Base-by-base conservation (phyloP, 169 alveolate species). In the Eimeria acervulina region DNA sequence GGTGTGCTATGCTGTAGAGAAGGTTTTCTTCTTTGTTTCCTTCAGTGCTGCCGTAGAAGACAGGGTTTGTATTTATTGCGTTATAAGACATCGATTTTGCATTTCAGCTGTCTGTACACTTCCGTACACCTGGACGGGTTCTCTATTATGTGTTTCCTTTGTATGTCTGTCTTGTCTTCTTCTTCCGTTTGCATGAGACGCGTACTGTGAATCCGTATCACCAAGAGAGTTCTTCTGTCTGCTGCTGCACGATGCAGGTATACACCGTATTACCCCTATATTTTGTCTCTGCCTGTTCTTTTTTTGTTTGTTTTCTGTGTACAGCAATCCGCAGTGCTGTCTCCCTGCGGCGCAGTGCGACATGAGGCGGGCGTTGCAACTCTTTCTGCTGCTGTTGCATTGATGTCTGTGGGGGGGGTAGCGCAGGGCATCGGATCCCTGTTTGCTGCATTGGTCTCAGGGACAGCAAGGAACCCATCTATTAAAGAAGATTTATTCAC, bases 371-470 rank as follows among this genome's bases (percentile, higher is more conserved):
- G 96, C 1, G 96, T 95, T 0, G 97, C 97, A 3, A 74, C 90
- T 15, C 96, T 96, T 2, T 91, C 96, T 68, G 97, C 97, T 13
- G 97, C 97, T 28, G 90, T 96, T 23, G 97, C 97, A 0, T 74
- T 96, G 91, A 88, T 95, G 93, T 94, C 97, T 1, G 96, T 96
- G 0, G 97, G 97, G 2, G 97, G 97, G 3, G 97, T 98, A 55
- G 99, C 99, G 1, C 99, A 98, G 96, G 99, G 99, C 81, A 98
- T 98, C 51, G 99, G 99, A n/a, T 97, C 97, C 95, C 97, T 98
- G 61, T 98, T 98, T 92, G 98, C 99, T 47, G 99, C 99, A 38
- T 96, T 98, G 70, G 99, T 98, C 26, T 96, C 98, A 38, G 99
- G 99, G 51, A 98, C 99, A 12, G 98, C 99, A 5, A 94, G 99